Base-by-base conservation (phyloP, 176 grass and related monocot genomes). In the Oryza rufipogon region DNA sequence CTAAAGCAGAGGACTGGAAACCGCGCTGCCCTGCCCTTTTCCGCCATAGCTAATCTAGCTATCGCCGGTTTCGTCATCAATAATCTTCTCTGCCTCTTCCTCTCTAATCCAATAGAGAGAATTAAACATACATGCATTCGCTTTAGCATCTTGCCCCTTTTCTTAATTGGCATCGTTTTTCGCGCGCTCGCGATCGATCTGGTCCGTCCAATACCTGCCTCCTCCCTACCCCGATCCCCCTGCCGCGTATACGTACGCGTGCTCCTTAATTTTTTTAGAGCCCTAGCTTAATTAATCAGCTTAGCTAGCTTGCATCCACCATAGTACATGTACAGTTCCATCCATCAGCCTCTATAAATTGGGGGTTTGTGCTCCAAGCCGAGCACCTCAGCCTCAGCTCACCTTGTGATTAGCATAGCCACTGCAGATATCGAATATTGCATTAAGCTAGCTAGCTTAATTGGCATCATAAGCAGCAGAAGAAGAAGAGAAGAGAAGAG, bases 1-100 rank as follows among this genome's bases (percentile, higher is more conserved):
- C 49, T 66, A 86, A 90, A 90, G 84, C 68, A 79, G 84, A 79
- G 83, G 74, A 52, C 84, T 86, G 75, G 79, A 90, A 86, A 86
- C 80, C 80, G 32, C 84, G 74, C 30, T 32, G 30, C 30, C 30
- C 23, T 51, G 76, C 77, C 42, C 48, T 83, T 83, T 47, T 20
- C 25, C 1, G 5, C 36, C 23, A 44, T 46, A 22, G 58, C 16
- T 56, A 70, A 15, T n/a, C 54, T 30, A 51, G 68, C 45, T 77
- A 61, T 77, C 70, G 8, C 58, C 58, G 58, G 58, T 63, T 63
- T 63, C 58, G 58, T 6, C 81, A 73, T 69, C 74, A 48, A 68
- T 82, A 74, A 60, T 73, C n/a, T 25, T 64, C 70, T 14, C 22
- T 28, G 28, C 28, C 68, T 4, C 22, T 58, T 36, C 17, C 84